Evolutionary conservation across 257 asterid species (phyloP).

Genomic region (Lantana camara): DNA sequence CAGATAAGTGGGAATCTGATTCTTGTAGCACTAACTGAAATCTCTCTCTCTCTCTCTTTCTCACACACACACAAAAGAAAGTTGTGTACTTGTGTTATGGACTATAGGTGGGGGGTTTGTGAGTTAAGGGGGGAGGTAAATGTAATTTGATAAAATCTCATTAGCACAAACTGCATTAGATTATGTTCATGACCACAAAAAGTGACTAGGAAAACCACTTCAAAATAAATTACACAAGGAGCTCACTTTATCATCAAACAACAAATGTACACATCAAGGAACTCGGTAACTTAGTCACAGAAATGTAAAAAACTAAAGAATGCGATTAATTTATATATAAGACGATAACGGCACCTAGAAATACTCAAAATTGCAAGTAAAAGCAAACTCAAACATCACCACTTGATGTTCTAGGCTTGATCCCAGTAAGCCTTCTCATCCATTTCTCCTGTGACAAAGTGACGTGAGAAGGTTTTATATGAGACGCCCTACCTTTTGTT

Average conservation of each 20-base stretch:
- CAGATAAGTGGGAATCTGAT: conserved; percentile 51
- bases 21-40: conserved; percentile 37
- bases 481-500: conserved; percentile 31
- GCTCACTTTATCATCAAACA: conserved; percentile 11
- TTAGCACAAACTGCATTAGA: background rate
- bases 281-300: conserved; percentile 11
- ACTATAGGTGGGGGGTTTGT: too few relatives aligned
- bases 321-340: background rate
- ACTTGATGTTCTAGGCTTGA: conserved; percentile 34
- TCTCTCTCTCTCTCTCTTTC: background rate
- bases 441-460: conserved; percentile 67
- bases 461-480: conserved; percentile 27
- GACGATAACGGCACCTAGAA: conserved; percentile 5
- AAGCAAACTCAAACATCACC: conserved; percentile 29
- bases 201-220: background rate
- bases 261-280: conserved; percentile 29
- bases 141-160: conserved; percentile 6
- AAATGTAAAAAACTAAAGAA: conserved; percentile 18
- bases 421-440: conserved; percentile 61
- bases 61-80: too few relatives aligned
- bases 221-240: background rate
- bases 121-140: background rate
- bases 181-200: background rate
- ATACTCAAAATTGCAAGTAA: conserved; percentile 6
- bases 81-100: too few relatives aligned